Base-by-base conservation (phyloP, 1,139 yeast species). In the Nadsonia commutata region DNA sequence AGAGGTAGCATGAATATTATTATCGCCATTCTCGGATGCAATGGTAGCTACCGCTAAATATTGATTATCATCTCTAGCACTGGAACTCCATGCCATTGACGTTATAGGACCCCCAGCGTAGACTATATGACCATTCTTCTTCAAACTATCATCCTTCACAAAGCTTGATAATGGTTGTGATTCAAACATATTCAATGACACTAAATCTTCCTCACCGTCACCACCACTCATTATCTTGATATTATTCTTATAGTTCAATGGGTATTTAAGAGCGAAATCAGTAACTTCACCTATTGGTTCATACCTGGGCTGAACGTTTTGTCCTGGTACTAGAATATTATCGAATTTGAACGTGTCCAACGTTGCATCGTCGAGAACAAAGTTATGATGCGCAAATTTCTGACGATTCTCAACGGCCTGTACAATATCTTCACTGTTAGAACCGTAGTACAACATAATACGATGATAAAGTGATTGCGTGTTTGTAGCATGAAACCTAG, bases 1-100 rank as follows among this genome's bases (percentile, higher is more conserved):
- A 8, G 42, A 33, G 16, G 47, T 44, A 7, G 53, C 46, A 2
- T 48, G 21, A 4, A 45, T 47, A 18, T 39, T 36, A 7, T 40
- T 33, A n/a, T n/a, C n/a, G n/a, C n/a, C n/a, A n/a, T n/a, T n/a
- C n/a, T n/a, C n/a, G n/a, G n/a, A n/a, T 31, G 54, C 51, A 59
- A 19, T 75, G 56, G 76, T 58, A 0, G 79, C 64, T 0, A 77
- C 71, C 0, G 82, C 84, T 43, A 80, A 56, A 48, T 66, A 70
- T 44, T 72, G 72, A 3, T 44, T 40, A 2, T 51, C 50, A 2
- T 57, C 46, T 2, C 52, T 52, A 41, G 55, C 52, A 8, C 58
- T 57, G 1, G 66, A 59, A 0, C 64, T 61, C 54, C 57, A 49
- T 20, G 51, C 43, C 42, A 56, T 45, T 20, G 56, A 49, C 16